Percentiles rank a stretch among this genome's conserved stretches.
Evolutionary conservation across 2,329 filamentous ascomycete genomes (phyloP).

Genomic region (Fusarium virguliforme): DNA sequence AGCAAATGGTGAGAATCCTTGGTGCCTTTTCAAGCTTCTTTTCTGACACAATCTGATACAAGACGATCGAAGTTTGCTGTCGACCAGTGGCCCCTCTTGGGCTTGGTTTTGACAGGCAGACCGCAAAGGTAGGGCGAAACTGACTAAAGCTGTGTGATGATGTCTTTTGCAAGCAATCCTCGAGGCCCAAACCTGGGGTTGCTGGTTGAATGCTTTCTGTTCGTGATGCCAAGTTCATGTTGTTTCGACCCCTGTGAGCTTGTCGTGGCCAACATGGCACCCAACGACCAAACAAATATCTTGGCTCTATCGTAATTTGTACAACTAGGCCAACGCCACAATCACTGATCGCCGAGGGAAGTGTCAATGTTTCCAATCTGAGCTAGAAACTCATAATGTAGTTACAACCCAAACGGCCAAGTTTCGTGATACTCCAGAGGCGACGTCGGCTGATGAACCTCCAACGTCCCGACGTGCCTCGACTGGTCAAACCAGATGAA

Average conservation of each 20-base stretch:
- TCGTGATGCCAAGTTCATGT: not conserved
- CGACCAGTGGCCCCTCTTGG: not conserved
- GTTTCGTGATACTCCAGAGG: slow-evolving; percentile 38
- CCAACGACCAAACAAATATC: too few species aligned
- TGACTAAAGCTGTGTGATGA: slow-evolving; percentile 6
- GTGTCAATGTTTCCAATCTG: not conserved
- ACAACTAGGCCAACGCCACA: not conserved
- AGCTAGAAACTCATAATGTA: not conserved
- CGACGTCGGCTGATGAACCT: slow-evolving; percentile 36
- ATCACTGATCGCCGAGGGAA: not conserved
- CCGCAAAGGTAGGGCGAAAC: slow-evolving; percentile 17
- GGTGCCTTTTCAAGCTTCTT: slow-evolving; percentile 28
- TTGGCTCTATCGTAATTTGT: not conserved
- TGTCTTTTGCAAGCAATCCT: not conserved
- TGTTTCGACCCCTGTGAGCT: not conserved
- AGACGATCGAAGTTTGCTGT: slow-evolving; percentile 34
- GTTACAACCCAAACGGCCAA: slow-evolving; percentile 36
- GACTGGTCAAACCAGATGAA: slow-evolving; percentile 43
- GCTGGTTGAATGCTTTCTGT: not conserved
- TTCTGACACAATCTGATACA: slow-evolving; percentile 41
- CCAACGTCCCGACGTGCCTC: slow-evolving; percentile 28
- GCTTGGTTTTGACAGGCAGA: slow-evolving; percentile 10
- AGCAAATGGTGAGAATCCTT: slow-evolving; percentile 46
- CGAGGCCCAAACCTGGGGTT: not conserved
- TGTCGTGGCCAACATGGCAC: not conserved